Evolutionary conservation across 2,329 filamentous ascomycete species (phyloP), one percentile per base, ranked within the genome.

Genomic region (Hypomyces perniciosus): DNA sequence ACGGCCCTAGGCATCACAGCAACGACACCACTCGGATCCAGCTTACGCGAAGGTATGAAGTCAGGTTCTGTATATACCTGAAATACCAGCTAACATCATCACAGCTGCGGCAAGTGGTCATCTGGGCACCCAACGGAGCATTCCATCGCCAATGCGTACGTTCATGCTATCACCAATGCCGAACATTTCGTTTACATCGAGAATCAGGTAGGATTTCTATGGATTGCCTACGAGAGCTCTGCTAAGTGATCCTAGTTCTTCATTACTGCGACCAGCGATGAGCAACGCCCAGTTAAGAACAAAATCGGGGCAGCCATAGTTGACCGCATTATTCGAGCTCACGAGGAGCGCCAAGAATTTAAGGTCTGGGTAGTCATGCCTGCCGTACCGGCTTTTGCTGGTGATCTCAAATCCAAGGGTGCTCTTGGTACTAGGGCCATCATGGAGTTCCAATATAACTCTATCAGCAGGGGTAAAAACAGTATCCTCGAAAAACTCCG

Each of bases 81-180:
- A 26, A 5, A 44, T 6, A 8, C 3, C 31, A 4, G 41, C 50
- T 48, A 41, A 37, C 8, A 42, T 43, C 8, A 27, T 1, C 27
- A 27, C 9, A 79, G 76, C 58, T 72, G 69, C 49, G 72, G 69
- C 34, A 66, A 71, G 35, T 81, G 78, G 78, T 81, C 77, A 2
- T 65, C 72, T 10, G 77, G 77, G 2, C 72, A 76, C 46, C 65
- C 67, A 5, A 75, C 73, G 1, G 78, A 81, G 62, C 90, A 93
- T 65, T 95, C 90, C 1, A 92, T 96, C 55, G 82, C 85, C 54
- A 91, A 92, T 63, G 90, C 90, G 1, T 95, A 95, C 62, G 82
- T 87, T 33, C 77, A 86, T 40, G 77, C 83, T 29, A 90, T 90
- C 59, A 73, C 71, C 35, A 81, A 83, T 44, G 84, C 84, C 13